Percentiles rank a stretch among this genome's conserved stretches.
Evolutionary conservation across 352 stramenopile species (phyloP).

Genomic region (Globisporangium spinosum): DNA sequence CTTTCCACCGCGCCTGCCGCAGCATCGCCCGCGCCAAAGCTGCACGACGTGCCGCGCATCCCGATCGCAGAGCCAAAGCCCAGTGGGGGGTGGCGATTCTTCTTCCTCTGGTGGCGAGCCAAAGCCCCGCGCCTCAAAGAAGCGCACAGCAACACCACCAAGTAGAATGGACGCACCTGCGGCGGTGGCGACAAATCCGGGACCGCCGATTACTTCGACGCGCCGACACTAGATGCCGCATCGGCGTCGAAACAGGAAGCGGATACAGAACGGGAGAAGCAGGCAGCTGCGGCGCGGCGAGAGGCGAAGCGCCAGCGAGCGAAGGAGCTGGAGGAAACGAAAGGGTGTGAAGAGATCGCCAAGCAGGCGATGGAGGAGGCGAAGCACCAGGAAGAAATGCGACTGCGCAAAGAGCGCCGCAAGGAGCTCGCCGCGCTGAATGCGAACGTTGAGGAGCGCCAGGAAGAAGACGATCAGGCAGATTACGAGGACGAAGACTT

Average conservation of each 20-base stretch:
- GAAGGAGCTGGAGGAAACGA: slow-evolving; percentile 51
- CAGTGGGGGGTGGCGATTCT: background rate
- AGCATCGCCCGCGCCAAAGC: slow-evolving; percentile 21
- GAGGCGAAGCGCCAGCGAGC: slow-evolving; percentile 53
- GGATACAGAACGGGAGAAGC: slow-evolving; percentile 37
- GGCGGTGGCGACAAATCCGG: background rate
- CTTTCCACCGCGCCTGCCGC: slow-evolving; percentile 15
- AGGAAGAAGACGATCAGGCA: slow-evolving; percentile 50
- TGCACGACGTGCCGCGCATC: slow-evolving; percentile 36
- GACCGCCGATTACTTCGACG: slow-evolving; percentile 10
- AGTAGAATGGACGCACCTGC: background rate
- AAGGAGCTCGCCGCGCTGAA: slow-evolving; percentile 55
- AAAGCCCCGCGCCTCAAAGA: slow-evolving; percentile 43
- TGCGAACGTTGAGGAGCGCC: slow-evolving; percentile 67
- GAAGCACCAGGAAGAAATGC: slow-evolving; percentile 39
- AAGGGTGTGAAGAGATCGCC: slow-evolving; percentile 43
- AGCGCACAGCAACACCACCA: slow-evolving; percentile 28
- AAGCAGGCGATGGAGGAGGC: slow-evolving; percentile 47
- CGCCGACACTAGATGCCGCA: background rate
- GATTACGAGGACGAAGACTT: slow-evolving; percentile 71
- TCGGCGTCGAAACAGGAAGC: slow-evolving; percentile 33
- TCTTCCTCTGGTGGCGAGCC: slow-evolving; percentile 7
- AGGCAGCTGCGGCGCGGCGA: slow-evolving; percentile 20
- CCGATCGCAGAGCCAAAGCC: slow-evolving; percentile 44
- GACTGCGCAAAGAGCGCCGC: slow-evolving; percentile 39